Evolutionary conservation across 345 rosid species (phyloP).

Genomic region (Linum trigynum): DNA sequence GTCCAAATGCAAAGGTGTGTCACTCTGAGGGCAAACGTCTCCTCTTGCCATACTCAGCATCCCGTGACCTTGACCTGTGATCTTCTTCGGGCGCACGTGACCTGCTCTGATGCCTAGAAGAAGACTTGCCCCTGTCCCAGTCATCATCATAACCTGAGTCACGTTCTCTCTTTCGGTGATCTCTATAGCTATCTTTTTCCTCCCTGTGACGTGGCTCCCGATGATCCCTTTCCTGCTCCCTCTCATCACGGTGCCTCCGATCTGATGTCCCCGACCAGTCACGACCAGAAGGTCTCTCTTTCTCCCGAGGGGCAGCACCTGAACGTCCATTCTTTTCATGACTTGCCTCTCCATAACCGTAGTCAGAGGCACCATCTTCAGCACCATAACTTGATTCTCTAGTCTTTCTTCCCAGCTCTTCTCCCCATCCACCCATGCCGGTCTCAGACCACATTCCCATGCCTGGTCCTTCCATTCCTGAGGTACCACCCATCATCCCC

Average conservation of each 20-base stretch:
- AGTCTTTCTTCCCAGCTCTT: constrained; percentile 40
- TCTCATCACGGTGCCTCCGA: constrained; percentile 50
- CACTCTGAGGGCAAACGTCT: constrained; percentile 51
- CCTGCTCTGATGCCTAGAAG: constrained; percentile 59
- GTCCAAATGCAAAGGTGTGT: constrained; percentile 5
- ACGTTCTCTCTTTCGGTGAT: constrained; percentile 58
- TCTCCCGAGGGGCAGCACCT: constrained; percentile 42
- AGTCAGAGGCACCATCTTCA: constrained; percentile 79
- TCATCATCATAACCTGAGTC: constrained; percentile 57
- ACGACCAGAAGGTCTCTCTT: constrained; percentile 55
- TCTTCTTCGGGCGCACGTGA: constrained; percentile 61
- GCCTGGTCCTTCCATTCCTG: constrained; percentile 69
- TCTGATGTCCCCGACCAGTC: constrained; percentile 66
- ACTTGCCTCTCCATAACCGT: constrained; percentile 69
- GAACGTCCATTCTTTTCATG: constrained; percentile 62
- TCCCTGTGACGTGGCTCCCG: constrained; percentile 49
- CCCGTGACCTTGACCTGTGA: constrained; percentile 61
- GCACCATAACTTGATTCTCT: constrained; percentile 70
- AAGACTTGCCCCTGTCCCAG: constrained; percentile 65
- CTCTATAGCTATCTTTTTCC: constrained; percentile 58
- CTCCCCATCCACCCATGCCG: constrained; percentile 66
- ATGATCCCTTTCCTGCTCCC: constrained; percentile 42
- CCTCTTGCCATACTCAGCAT: constrained; percentile 68
- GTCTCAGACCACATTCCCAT: constrained; percentile 66
- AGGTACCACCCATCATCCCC: constrained; percentile 47